A percentile compares a stretch with the other conserved stretches of the same genome.
Evolutionary conservation across 495 filamentous ascomycete genomes (phyloP).

Genomic region (Clavariopsis aquatica): DNA sequence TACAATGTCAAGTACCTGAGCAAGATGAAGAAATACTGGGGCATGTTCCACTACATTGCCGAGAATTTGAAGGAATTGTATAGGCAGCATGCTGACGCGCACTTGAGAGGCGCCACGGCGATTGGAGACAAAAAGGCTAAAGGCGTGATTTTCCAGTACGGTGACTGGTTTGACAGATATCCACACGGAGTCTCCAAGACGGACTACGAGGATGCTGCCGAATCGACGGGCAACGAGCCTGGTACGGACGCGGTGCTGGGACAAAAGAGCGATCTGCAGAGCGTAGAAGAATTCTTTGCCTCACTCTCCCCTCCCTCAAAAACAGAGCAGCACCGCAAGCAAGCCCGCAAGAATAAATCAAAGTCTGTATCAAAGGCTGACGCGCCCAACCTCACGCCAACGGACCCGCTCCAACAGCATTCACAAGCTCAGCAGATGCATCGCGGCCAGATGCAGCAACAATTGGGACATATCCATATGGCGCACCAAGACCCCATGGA

Average conservation of each 20-base stretch:
- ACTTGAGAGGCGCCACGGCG: slow-evolving; percentile 38
- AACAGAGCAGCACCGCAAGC: slow-evolving; percentile 48
- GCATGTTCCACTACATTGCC: slow-evolving; percentile 94
- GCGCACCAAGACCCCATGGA: slow-evolving; percentile 27
- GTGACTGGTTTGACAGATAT: slow-evolving; percentile 96
- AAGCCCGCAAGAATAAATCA: slow-evolving; percentile 43
- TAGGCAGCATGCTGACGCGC: slow-evolving; percentile 78
- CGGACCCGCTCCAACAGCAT: slow-evolving; percentile 13
- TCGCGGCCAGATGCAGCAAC: slow-evolving; percentile 31
- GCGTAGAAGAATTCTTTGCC: slow-evolving; percentile 93
- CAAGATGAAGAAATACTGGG: slow-evolving; percentile 97
- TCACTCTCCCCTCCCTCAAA: slow-evolving; percentile 70
- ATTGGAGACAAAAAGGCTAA: slow-evolving; percentile 30
- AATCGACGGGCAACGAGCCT: slow-evolving; percentile 64
- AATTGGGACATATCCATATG: slow-evolving; percentile 34
- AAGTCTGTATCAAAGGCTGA: slow-evolving; percentile 34
- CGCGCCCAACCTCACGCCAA: slow-evolving; percentile 1
- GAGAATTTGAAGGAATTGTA: slow-evolving; percentile 92
- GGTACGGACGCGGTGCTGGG: slow-evolving; percentile 79
- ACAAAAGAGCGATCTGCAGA: slow-evolving; percentile 84
- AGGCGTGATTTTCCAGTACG: slow-evolving; percentile 85
- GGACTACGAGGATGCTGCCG: slow-evolving; percentile 78
- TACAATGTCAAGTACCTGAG: slow-evolving; percentile 86
- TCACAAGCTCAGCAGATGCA: slow-evolving; percentile 39
- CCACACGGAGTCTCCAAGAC: slow-evolving; percentile 84